Base-by-base conservation (phyloP, 495 filamentous ascomycete genomes). In the Daldinia bambusicola region DNA sequence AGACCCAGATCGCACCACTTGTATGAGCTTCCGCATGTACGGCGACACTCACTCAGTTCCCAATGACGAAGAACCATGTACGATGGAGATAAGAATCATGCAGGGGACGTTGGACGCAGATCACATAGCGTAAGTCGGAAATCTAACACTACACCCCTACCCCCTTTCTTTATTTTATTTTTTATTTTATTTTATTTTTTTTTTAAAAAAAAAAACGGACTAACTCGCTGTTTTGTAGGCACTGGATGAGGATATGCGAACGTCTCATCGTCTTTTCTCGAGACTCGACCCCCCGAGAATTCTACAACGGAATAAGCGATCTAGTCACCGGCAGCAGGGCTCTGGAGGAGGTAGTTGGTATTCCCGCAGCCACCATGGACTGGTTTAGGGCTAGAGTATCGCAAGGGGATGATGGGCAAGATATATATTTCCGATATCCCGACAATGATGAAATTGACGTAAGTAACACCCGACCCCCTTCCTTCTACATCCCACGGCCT, bases 61-160 rank as follows among this genome's bases (percentile, higher is more conserved):
- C 7, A 34, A 1, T 1, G 4, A n/a, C 4, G 2, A 6, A 0
- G 6, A 5, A 6, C 56, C 38, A 12, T 55, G 69, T 20, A 76
- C 74, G 1, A 6, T 76, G 6, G 74, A 76, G 38, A 31, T 76
- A 0, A 58, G 74, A 7, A 1, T 74, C 0, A 69, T 74, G 71
- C 74, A 76, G 34, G 74, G 74, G 6, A 74, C 74, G 1, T 32
- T 76, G 0, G 74, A 75, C 26, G 69, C 65, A 4, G 62, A 72
- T 0, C 72, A 75, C 31, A 57, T 74, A 48, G 50, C 51, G 71
- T 68, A 55, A 65, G 60, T 18, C 10, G 6, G 18, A 38, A 7
- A 18, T 12, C 20, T 7, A n/a, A 14, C 51, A 14, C 34, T 16
- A 18, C 36, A 36, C 9, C 10, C 31, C 41, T 51, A 26, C 3